Conservation (phyloP, 495 filamentous ascomycete genomes). For the Xanthoparmelia taractica region DNA sequence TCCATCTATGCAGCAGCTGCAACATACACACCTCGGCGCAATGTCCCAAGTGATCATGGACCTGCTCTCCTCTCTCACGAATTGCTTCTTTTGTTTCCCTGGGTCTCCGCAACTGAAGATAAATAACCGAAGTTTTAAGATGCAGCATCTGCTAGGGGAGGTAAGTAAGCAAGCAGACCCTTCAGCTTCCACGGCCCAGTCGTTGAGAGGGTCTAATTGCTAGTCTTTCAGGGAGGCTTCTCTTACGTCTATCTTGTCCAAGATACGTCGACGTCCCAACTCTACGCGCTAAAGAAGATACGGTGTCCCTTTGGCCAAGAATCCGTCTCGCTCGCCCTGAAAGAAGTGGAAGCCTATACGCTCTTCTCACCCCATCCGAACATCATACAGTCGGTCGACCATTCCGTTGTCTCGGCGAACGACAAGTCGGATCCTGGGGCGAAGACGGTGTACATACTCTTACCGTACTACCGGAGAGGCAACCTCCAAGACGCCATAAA, state of each 20-base stretch:
- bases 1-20: constrained; percentile 16
- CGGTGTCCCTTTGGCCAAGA: constrained; percentile 95
- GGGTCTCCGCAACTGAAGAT: constrained; percentile 89
- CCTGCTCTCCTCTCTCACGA: constrained; percentile 79
- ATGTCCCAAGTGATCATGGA: constrained; percentile 88
- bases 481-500: constrained; percentile 98
- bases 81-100: constrained; percentile 93
- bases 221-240: constrained; percentile 70
- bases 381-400: constrained; percentile 88
- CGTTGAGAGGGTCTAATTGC: not conserved
- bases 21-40: constrained; percentile 22
- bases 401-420: constrained; percentile 57
- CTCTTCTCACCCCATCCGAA: constrained; percentile 74
- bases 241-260: constrained; percentile 98
- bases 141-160: constrained; percentile 85
- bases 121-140: constrained; percentile 91
- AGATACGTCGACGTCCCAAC: constrained; percentile 67
- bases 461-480: constrained; percentile 89
- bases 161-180: constrained; percentile 57
- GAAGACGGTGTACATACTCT: constrained; percentile 93
- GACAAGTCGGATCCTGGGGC: constrained; percentile 51
- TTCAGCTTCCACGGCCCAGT: not conserved
- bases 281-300: constrained; percentile 97
- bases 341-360: constrained; percentile 93
- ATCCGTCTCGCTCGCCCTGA: constrained; percentile 85